Conservation (phyloP, 2,329 filamentous ascomycete genomes). For the Didymella sp. region DNA sequence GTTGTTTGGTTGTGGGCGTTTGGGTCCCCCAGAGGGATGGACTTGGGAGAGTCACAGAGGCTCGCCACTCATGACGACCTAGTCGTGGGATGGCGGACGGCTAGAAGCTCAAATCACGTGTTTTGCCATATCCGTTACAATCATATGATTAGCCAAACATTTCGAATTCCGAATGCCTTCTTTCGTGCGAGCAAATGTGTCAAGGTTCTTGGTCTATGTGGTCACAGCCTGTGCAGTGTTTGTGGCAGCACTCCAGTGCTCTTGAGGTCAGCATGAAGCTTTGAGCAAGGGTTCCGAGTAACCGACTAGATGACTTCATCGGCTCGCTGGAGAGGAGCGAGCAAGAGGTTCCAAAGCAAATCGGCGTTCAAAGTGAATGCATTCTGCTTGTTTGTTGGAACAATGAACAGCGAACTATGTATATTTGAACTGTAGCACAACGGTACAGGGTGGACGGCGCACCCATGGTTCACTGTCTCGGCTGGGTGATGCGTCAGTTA, state of each 20-base stretch:
- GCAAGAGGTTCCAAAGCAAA: neutral
- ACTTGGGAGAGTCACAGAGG: conserved; percentile 38
- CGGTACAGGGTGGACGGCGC: no score
- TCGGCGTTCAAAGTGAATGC: no score
- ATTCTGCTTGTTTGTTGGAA: no score
- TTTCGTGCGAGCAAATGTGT: neutral
- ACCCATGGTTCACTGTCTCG: neutral
- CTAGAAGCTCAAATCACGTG: conserved; percentile 17
- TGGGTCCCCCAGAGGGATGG: conserved; percentile 43
- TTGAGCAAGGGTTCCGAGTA: conserved; percentile 15
- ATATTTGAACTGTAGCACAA: no score
- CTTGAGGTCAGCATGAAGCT: conserved; percentile 8
- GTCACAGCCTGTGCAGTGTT: neutral
- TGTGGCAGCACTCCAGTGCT: neutral
- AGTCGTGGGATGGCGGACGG: no score
- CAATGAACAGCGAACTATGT: no score
- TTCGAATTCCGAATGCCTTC: neutral
- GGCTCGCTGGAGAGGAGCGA: neutral
- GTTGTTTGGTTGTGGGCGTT: conserved; percentile 23
- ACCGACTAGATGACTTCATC: conserved; percentile 20
- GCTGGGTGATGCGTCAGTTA: neutral
- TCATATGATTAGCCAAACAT: neutral
- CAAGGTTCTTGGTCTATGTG: neutral
- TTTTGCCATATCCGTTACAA: neutral
- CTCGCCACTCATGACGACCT: conserved; percentile 14